Base-by-base conservation (phyloP, 257 asterid genomes). In the Forsythia viridissima region DNA sequence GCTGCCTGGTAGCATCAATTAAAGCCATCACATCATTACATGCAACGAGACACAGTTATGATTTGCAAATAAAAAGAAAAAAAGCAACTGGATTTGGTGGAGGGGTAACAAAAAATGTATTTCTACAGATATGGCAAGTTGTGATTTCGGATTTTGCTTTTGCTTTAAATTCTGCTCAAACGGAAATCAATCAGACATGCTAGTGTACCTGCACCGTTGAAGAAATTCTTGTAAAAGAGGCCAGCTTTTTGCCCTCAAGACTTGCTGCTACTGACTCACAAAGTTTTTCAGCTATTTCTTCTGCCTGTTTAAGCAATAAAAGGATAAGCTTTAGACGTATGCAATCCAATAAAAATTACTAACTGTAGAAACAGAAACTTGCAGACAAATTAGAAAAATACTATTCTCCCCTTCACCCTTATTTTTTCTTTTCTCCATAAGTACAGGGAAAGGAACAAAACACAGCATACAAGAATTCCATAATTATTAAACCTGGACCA, bases 191-290 rank as follows among this genome's bases (percentile, higher is more conserved):
- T 44, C 21, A 70, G 30, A 15, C 20, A 11, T 67, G 71, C 48
- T 59, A 36, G 24, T 41, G 73, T 89, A 93, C 99, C 98, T 90
- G 96, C 77, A 91, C 99, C 7, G 93, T 96, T 11, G 99, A 92
- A 76, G 99, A 96, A 78, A 96, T 82, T 83, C 98, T 91, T 8
- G 99, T 92, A 82, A 96, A 96, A 43, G 98, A 93, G 70, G 90
- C 99, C 39, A 86, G 91, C 75, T 84, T 92, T 87, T 93, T 96
- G 21, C 99, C 99, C 91, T 91, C 98, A 21, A 93, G 92, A 80
- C 99, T 93, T 85, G 94, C 97, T 20, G 98, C 97, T 41, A 96
- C 99, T 8, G 99, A 93, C 80, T 93, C 97, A 86, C 98, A 96
- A 48, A 96, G 96, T 83, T 96, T 93, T 85, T 92, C 98, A 74